Evolutionary conservation across 208 protist genomes (phyloP), one percentile per base, ranked within the genome.

Genomic region (Jaenimonas drosophilae): DNA sequence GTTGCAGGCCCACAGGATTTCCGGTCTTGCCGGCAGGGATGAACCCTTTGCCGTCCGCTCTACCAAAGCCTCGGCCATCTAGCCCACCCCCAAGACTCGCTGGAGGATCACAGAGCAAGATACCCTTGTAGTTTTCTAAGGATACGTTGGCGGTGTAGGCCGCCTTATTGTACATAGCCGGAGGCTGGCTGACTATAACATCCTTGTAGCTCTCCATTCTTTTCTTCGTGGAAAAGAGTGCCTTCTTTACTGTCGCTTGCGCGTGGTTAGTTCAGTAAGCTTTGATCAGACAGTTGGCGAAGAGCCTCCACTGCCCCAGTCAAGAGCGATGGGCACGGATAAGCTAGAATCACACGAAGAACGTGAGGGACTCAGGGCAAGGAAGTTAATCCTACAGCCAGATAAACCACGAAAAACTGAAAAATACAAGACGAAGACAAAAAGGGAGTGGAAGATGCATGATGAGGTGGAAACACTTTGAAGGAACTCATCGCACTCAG

Each of bases 101-200:
- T 6, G 87, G 87, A 26, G 72, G 63, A 31, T 88, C 72, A 43
- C 83, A 90, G 19, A 95, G 68, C 9, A 95, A 65, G 40, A 95
- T 92, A 38, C 87, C 87, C 59, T 95, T 95, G 68, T 91, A 95
- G 59, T 92, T 92, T 56, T 95, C 87, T 46, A 95, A 47, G 9
- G 66, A 70, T 25, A 88, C 68, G 38, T 50, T 61, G 21, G 63
- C 40, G 6, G 46, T 49, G 52, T 76, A 62, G 40, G 46, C 52
- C 2, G 59, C 31, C 40, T 70, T 42, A 5, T 53, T 23, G 54
- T 84, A 87, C 78, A 86, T 86, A 26, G 78, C 73, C 28, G 87
- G 87, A 3, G 67, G 71, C 55, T 91, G 73, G 51, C 83, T 91
- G 4, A 92, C 56, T 19, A 95, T 80, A 19, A 92, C 77, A 83